Evolutionary conservation across 768 basidiomycete genomes (phyloP), one percentile per base, ranked within the genome.

Genomic region (Porpolomopsis calyptriformis): DNA sequence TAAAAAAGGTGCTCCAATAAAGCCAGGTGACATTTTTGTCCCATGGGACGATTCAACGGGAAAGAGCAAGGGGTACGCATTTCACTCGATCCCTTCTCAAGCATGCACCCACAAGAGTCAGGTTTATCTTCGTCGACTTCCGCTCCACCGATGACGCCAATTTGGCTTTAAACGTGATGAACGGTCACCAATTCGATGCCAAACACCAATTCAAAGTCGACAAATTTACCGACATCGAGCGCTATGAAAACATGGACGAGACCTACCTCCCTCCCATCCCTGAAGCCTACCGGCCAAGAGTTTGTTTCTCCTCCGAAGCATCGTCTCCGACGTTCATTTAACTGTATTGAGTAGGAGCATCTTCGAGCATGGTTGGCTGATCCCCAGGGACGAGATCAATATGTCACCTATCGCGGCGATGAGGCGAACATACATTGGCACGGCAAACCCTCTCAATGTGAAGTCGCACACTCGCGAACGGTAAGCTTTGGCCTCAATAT

Each of bases 291-390:
- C 69, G 68, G 40, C 72, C 88, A 29, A 80, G 82, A 66, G 91
- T 90, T 52, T 25, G 68, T n/a, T 23, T 22, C 12, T 18, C 29
- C 40, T 24, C 19, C 26, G 29, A 31, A 31, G 14, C 29, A 31
- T 50, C 19, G 16, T 38, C 41, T 40, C 35, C 41, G 43, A 42
- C 24, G 25, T 49, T 47, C 48, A 16, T 46, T 33, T 40, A 9
- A 10, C 20, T 18, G 20, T 25, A 7, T 25, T 7, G 33, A 25
- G 20, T 53, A 97, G 91, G 96, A 97, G 61, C 93, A 99, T 67
- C 75, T 97, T 50, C 79, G 89, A 39, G 85, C 88, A 43, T 99
- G 94, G 93, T 75, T 98, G 44, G 88, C 81, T 20, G 96, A 99
- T 65, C 71, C 79, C 19, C 81, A 83, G 63, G 91, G 92, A 27